Base-by-base conservation (phyloP, 2,329 filamentous ascomycete genomes). In the Neopestalotiopsis sp. region DNA sequence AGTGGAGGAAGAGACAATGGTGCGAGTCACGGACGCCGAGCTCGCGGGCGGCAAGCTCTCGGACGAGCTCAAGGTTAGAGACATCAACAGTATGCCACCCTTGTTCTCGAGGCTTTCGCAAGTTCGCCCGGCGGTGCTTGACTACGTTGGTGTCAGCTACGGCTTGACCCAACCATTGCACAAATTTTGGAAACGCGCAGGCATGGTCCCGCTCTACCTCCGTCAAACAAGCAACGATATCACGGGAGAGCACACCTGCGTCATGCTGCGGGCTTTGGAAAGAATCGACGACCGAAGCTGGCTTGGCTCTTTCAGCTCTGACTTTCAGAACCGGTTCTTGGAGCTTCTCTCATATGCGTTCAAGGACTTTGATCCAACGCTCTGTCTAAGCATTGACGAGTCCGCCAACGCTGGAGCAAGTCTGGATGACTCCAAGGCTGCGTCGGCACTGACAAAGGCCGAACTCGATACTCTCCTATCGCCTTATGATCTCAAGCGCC, bases 131-230 rank as follows among this genome's bases (percentile, higher is more conserved):
- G 91, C 93, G 59, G 84, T 84, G 5, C 89, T 99, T 6, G 96
- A 99, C 81, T 99, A 98, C 77, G 81, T 99, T 17, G 96, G 97
- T 77, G 97, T 99, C 64, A 97, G 94, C 76, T 99, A 97, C 78
- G 97, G 96, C 66, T 85, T 99, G 68, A 99, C 96, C 0, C 86
- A 91, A 52, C 87, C 89, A 14, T 89, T 99, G 14, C 96, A 97
- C 83, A 97, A 94, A 77, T 99, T 99, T 85, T 99, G 96, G 96
- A 97, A 98, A 82, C 92, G 93, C 45, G 89, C 92, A 17, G 86
- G 86, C 0, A 99, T 98, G 79, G 89, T 91, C 2, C 96, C 96
- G 0, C 94, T 99, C 0, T 99, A 99, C 76, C 87, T 99, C 14
- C 89, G 96, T 42, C 96, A 99, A 83, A 99, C 97, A 2, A 87